Base-by-base conservation (phyloP, 2,329 filamentous ascomycete species). In the Alternaria sp. region DNA sequence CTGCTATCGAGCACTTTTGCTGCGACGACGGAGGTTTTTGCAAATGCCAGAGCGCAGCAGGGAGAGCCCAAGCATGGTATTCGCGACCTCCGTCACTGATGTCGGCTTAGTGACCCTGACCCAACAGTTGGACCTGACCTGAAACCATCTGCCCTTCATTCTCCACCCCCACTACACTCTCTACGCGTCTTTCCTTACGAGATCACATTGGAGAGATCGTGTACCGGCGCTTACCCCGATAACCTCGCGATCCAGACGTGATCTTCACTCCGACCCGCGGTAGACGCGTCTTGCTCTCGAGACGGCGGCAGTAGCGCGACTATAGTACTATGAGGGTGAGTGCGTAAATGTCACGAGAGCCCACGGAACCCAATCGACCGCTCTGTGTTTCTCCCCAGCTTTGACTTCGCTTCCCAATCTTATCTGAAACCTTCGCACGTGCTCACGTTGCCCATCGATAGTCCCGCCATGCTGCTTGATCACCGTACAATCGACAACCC, bases 281-380 rank as follows among this genome's bases (percentile, higher is more conserved):
- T 49, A 64, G 61, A 62, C 63, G 65, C 65, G 63, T 62, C 51
- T 37, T 51, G 37, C 58, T 40, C 51, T 40, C 55, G 54, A 57
- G 42, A 49, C 54, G 56, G 65, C 68, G 59, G 62, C 54, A 68
- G 56, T 61, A 62, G 64, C 66, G 65, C 67, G 66, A 65, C 60
- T 51, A 54, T 52, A 58, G 60, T 69, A 73, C 66, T 69, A 74
- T 75, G 73, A 76, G 66, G 68, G 73, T 74, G 63, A 73, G 74
- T 77, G 55, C 70, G 71, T 75, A 53, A 59, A 63, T 61, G 66
- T 68, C 65, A 68, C 65, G 65, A 68, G 62, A 66, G 56, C 61
- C 40, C 48, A 48, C 53, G 51, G 41, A 28, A 28, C 39, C 41
- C 45, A 45, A 39, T 53, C 26, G 46, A 51, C 39, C 50, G 52